These are phyloP conservation scores for Serendipita sp. DNA, from an alignment of 768 basidiomycete genomes.

Conservation along the genomic window DNA sequence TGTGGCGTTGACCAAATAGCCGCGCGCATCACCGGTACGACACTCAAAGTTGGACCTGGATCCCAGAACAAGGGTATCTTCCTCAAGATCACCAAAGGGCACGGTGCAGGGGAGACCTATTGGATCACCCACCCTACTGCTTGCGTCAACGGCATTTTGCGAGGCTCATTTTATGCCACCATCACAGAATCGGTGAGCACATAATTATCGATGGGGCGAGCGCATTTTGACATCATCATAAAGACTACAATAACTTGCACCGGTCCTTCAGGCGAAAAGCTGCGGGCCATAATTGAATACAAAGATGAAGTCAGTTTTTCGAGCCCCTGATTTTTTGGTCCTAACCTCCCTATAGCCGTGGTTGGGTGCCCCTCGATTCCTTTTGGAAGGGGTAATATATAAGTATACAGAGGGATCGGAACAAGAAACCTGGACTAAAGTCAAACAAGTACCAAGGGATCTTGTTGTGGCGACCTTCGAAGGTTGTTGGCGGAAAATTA, in stretches of 20 bases:
- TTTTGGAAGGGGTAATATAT: slow-evolving; percentile 81
- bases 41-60: slow-evolving; percentile 69
- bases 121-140: slow-evolving; percentile 83
- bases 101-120: slow-evolving; percentile 64
- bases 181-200: slow-evolving; percentile 40
- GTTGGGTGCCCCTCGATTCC: slow-evolving; percentile 75
- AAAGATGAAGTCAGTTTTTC: slow-evolving; percentile 72
- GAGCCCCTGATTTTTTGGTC: neutral
- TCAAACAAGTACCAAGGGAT: slow-evolving; percentile 77
- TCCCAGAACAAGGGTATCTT: slow-evolving; percentile 79
- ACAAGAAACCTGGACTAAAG: slow-evolving; percentile 23
- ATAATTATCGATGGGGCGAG: no score
- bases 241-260: slow-evolving; percentile 60
- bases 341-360: slow-evolving; percentile 40
- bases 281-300: slow-evolving; percentile 79
- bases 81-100: slow-evolving; percentile 56
- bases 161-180: slow-evolving; percentile 85
- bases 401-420: slow-evolving; percentile 42
- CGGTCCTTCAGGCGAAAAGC: slow-evolving; percentile 42
- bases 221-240: neutral
- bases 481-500: slow-evolving; percentile 70
- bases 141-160: slow-evolving; percentile 76
- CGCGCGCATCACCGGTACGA: slow-evolving; percentile 80
- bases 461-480: slow-evolving; percentile 68
- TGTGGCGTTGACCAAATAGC: slow-evolving; percentile 77